phyloP scores from a whole-genome alignment of 2,329 filamentous ascomycete genomes.

The Keithomyces neogunnii region DNA sequence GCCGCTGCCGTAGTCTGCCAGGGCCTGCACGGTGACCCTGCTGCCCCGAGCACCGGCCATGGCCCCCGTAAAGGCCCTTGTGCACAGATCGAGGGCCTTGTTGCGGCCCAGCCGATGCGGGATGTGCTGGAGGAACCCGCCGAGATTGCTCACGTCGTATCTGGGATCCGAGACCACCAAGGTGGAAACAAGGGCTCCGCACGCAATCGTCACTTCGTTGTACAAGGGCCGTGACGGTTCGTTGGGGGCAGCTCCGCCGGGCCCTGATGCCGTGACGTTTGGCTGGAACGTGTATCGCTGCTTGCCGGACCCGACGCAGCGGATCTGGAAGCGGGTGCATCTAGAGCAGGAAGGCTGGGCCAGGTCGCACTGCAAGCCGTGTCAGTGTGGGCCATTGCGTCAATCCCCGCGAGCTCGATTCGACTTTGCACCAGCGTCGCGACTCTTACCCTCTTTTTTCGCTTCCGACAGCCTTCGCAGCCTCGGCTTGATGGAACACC shows the following conservation, averaged over 20 bases:
- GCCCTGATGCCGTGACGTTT: too few relatives aligned
- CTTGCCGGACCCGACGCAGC: slow-evolving; percentile 36
- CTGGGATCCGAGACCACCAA: background rate
- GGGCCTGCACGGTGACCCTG: background rate
- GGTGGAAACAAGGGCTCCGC: background rate
- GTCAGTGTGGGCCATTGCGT: too few relatives aligned
- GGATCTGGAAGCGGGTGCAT: slow-evolving; percentile 34
- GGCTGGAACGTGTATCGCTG: slow-evolving; percentile 40
- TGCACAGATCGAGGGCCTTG: background rate
- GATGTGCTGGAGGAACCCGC: background rate
- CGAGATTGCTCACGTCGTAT: too few relatives aligned
- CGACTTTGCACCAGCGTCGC: too few relatives aligned
- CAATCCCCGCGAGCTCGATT: too few relatives aligned
- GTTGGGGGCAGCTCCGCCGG: too few relatives aligned
- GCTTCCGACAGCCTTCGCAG: too few relatives aligned
- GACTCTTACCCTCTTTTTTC: too few relatives aligned
- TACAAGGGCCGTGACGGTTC: background rate
- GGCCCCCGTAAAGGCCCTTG: background rate
- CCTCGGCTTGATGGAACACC: too few relatives aligned
- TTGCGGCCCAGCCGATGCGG: background rate
- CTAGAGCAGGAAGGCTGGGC: slow-evolving; percentile 33
- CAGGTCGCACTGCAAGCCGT: slow-evolving; percentile 34
- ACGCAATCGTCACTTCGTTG: background rate
- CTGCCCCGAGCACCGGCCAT: background rate
- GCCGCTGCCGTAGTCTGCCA: background rate